These are phyloP conservation scores for Psilocybe subaeruginosa DNA, from an alignment of 768 basidiomycete genomes.

Conservation along the genomic window DNA sequence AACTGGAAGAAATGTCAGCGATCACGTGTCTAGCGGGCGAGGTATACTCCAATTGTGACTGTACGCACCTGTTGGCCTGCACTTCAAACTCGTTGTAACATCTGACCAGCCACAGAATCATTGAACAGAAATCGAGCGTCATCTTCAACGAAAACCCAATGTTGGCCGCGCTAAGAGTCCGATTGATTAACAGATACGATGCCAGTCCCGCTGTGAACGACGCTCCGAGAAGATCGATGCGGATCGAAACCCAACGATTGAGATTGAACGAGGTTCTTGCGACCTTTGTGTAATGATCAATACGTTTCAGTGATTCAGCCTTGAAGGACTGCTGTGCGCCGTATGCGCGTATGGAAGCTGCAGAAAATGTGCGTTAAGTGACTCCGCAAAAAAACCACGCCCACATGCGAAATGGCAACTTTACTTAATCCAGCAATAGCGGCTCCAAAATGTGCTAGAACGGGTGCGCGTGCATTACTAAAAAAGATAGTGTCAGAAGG, in stretches of 20 bases:
- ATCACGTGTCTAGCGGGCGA: background rate
- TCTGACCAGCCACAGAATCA: slow-evolving; percentile 57
- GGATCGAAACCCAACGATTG: slow-evolving; percentile 49
- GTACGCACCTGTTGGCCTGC: slow-evolving; percentile 41
- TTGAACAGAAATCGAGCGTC: slow-evolving; percentile 60
- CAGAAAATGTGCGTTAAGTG: background rate
- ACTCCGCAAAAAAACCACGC: background rate
- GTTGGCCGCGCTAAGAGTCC: slow-evolving; percentile 37
- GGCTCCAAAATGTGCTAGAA: slow-evolving; percentile 48
- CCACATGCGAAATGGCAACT: slow-evolving; percentile 5
- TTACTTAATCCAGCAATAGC: slow-evolving; percentile 58
- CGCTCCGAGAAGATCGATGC: slow-evolving; percentile 62
- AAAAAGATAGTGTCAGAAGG: background rate
- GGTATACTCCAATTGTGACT: background rate
- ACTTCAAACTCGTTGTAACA: slow-evolving; percentile 51
- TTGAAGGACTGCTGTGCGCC: slow-evolving; percentile 58
- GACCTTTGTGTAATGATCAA: slow-evolving; percentile 54
- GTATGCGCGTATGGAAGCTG: slow-evolving; percentile 68
- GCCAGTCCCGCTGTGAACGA: slow-evolving; percentile 59
- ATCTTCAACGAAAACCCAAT: slow-evolving; percentile 63
- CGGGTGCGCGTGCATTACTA: slow-evolving; percentile 34
- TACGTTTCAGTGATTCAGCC: slow-evolving; percentile 48
- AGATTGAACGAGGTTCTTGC: slow-evolving; percentile 54
- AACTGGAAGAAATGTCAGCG: slow-evolving; percentile 7
- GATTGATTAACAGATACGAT: slow-evolving; percentile 51